Evolutionary conservation across 129 eudicot species (phyloP).

Genomic region (Silybum marianum): DNA sequence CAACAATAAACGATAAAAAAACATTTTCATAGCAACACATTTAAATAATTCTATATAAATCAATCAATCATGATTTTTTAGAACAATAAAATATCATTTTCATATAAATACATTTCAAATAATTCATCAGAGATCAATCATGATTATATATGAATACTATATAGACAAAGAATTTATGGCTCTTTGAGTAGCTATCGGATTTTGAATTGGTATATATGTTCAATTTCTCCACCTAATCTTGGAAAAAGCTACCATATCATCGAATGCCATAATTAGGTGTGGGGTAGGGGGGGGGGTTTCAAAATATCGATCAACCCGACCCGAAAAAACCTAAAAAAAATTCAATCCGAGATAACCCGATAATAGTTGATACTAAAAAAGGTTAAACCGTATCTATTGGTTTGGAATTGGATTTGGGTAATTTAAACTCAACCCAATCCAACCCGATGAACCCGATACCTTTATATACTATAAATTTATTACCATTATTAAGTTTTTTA

Average conservation of each 20-base stretch:
- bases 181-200: conserved; percentile 11
- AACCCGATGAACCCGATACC: too few species aligned
- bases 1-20: not conserved
- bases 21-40: not conserved
- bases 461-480: too few species aligned
- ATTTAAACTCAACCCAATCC: too few species aligned
- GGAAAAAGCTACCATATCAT: conserved; percentile 6
- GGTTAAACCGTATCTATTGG: too few species aligned
- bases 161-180: not conserved
- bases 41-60: not conserved
- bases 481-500: too few species aligned
- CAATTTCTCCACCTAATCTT: conserved; percentile 4
- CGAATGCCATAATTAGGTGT: not conserved
- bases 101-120: not conserved
- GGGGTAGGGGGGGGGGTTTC: too few species aligned
- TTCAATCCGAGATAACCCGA: too few species aligned
- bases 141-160: not conserved
- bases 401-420: too few species aligned
- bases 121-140: not conserved
- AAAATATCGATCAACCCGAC: too few species aligned
- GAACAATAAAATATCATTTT: not conserved
- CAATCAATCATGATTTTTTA: not conserved
- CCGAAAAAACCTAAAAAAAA: too few species aligned
- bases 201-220: conserved; percentile 1
- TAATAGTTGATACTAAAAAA: too few species aligned